Evolutionary conservation across 2,329 filamentous ascomycete genomes (phyloP).

Genomic region (Diaporthe sp.): DNA sequence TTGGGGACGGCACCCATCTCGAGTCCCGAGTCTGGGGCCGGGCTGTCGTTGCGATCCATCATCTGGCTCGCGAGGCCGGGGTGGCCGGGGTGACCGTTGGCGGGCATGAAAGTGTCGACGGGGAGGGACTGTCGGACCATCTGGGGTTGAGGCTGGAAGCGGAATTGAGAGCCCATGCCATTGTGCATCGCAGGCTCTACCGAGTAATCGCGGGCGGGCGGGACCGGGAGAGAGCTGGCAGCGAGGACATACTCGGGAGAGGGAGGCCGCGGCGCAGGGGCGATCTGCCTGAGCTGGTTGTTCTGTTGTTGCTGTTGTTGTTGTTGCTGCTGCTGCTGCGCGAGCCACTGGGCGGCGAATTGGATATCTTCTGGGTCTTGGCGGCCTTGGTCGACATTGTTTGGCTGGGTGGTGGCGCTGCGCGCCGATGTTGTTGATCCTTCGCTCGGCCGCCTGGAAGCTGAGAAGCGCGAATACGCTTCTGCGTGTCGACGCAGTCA

Average conservation of each 20-base stretch:
- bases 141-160: conserved; percentile 57
- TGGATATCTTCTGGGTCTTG: conserved; percentile 58
- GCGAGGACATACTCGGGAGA: conserved; percentile 70
- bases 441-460: conserved; percentile 37
- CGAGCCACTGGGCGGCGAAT: conserved; percentile 64
- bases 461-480: conserved; percentile 40
- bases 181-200: conserved; percentile 65
- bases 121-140: conserved; percentile 65
- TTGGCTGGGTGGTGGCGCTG: conserved; percentile 65
- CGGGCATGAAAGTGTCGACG: conserved; percentile 63
- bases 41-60: conserved; percentile 71
- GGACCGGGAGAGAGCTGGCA: conserved; percentile 63
- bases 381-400: conserved; percentile 62
- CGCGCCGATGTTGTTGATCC: conserved; percentile 65
- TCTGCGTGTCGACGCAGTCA: conserved; percentile 37
- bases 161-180: conserved; percentile 51
- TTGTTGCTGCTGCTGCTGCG: conserved; percentile 50
- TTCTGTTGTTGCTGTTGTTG: conserved; percentile 45
- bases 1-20: conserved; percentile 63
- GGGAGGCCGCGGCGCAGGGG: conserved; percentile 59
- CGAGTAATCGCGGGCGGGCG: conserved; percentile 57
- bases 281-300: conserved; percentile 59
- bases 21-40: conserved; percentile 67
- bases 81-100: conserved; percentile 35
- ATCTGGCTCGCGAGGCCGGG: conserved; percentile 61